Evolutionary conservation across 306 rosid species (phyloP).

Genomic region (Clitoria ternatea): DNA sequence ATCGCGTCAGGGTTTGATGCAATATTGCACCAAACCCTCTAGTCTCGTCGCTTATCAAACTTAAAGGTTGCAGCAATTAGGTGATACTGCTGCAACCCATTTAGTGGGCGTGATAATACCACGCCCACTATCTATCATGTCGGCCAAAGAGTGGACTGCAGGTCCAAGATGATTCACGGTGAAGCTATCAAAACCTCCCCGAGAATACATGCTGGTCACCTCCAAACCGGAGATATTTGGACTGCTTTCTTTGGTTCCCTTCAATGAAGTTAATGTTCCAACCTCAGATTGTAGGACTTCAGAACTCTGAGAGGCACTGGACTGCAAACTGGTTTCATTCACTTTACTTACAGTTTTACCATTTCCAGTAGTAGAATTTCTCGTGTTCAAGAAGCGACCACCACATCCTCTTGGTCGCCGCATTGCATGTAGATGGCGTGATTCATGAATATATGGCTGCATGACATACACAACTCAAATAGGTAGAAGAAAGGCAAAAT

Average conservation of each 20-base stretch:
- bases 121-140: slow-evolving; percentile 39
- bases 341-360: slow-evolving; percentile 22
- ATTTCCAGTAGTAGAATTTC: slow-evolving; percentile 24
- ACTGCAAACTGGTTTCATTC: slow-evolving; percentile 24
- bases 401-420: slow-evolving; percentile 82
- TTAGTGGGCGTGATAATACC: slow-evolving; percentile 44
- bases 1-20: slow-evolving; percentile 27
- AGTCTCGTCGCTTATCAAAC: slow-evolving; percentile 36
- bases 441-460: slow-evolving; percentile 86
- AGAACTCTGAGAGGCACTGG: slow-evolving; percentile 51
- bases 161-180: slow-evolving; percentile 37
- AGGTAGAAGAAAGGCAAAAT: neutral
- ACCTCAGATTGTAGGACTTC: slow-evolving; percentile 55
- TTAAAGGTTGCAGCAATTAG: slow-evolving; percentile 51
- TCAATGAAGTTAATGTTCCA: slow-evolving; percentile 52
- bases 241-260: slow-evolving; percentile 44
- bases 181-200: slow-evolving; percentile 38
- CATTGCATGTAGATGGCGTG: slow-evolving; percentile 84
- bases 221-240: slow-evolving; percentile 50
- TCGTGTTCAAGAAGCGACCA: slow-evolving; percentile 77
- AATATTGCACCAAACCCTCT: slow-evolving; percentile 25
- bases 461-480: slow-evolving; percentile 16
- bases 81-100: slow-evolving; percentile 55
- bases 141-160: slow-evolving; percentile 35
- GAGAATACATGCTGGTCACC: slow-evolving; percentile 55